These are phyloP conservation scores for Hypoxylon sp. DNA, from an alignment of 2,329 filamentous ascomycete genomes.

Conservation along the genomic window DNA sequence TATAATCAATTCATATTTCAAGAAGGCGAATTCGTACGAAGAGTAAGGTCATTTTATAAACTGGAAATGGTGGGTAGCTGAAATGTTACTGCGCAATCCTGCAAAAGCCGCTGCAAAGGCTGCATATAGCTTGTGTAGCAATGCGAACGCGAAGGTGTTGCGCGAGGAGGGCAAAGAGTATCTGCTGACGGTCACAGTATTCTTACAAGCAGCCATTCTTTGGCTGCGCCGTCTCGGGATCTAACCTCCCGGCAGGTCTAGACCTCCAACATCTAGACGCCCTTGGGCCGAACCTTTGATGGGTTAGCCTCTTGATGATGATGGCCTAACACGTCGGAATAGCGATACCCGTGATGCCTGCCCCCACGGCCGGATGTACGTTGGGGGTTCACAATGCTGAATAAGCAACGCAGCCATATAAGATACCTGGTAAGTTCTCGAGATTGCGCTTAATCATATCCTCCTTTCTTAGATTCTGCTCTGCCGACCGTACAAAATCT, in stretches of 20 bases:
- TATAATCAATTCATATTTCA: background rate
- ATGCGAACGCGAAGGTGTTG: too few species aligned
- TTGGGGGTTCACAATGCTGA: background rate
- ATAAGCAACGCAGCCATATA: background rate
- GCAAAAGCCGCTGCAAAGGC: too few species aligned
- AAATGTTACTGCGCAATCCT: background rate
- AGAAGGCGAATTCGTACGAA: background rate
- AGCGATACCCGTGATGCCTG: background rate
- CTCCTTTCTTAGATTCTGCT: background rate
- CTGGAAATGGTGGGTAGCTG: background rate
- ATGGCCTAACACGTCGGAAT: background rate
- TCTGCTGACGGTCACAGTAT: too few species aligned
- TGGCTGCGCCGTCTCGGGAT: too few species aligned
- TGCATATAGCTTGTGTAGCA: too few species aligned
- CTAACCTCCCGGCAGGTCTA: too few species aligned
- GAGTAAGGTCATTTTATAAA: background rate
- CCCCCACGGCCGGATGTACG: background rate
- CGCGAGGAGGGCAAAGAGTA: too few species aligned
- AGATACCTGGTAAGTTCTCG: too few species aligned
- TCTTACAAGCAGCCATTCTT: too few species aligned
- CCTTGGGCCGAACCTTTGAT: too few species aligned
- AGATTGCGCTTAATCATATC: background rate
- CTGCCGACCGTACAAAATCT: background rate
- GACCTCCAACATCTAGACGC: too few species aligned
- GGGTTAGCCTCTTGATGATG: too few species aligned